Conservation (phyloP, 192 early-diverging fungal genomes). For the Podochytrium sp. region DNA sequence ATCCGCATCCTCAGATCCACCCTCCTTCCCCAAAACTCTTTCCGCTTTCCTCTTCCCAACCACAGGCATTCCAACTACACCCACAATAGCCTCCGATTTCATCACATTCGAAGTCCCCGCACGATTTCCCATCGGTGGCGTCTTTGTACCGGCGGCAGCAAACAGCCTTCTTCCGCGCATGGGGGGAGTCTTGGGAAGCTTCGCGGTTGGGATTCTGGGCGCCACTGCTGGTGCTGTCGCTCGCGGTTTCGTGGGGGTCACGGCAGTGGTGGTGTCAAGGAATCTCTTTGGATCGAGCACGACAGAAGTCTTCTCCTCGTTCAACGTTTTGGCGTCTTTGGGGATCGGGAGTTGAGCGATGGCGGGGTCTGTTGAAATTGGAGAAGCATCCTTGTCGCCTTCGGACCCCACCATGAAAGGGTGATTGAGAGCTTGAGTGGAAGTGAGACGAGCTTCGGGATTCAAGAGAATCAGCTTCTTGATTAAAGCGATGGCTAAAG, state of each 20-base stretch:
- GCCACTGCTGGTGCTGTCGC: not conserved
- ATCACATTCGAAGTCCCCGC: too few relatives aligned
- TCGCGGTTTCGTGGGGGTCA: not conserved
- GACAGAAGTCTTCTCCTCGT: not conserved
- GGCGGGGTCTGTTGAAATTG: not conserved
- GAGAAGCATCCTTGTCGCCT: not conserved
- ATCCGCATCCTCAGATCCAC: not conserved
- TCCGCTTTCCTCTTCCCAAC: not conserved
- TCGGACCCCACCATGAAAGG: not conserved
- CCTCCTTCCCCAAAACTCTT: not conserved
- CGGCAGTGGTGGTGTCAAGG: not conserved
- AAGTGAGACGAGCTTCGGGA: conserved; percentile 71
- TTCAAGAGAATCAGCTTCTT: conserved; percentile 59
- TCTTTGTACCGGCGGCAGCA: not conserved
- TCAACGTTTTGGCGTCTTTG: not conserved
- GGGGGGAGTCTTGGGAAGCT: not conserved
- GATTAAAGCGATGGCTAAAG: conserved; percentile 30
- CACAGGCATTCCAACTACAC: not conserved
- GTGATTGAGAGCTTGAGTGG: conserved; percentile 63
- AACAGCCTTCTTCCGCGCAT: not conserved
- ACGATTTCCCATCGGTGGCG: not conserved
- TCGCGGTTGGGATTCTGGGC: not conserved
- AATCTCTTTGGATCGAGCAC: not conserved
- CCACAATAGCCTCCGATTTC: not conserved
- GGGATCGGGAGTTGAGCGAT: conserved; percentile 6